A percentile compares a stretch with the other conserved stretches of the same genome.
These are phyloP conservation scores for Hymenoscyphus infarciens DNA, from an alignment of 2,329 filamentous ascomycete species.

Conservation along the genomic window DNA sequence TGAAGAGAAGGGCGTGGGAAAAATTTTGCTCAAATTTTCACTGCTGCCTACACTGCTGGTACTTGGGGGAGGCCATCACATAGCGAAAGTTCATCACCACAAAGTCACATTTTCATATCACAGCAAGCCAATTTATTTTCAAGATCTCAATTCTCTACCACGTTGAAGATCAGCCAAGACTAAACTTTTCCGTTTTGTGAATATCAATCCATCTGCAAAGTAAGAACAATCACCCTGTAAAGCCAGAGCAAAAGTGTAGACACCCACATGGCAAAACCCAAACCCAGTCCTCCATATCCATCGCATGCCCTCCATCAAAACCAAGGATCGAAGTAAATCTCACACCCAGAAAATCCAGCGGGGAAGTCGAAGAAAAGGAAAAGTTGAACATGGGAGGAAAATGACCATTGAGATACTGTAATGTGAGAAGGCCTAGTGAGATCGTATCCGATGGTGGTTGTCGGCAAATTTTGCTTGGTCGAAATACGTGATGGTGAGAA, in stretches of 20 bases:
- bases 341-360: no score
- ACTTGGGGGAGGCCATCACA: background rate
- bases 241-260: background rate
- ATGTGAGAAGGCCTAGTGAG: background rate
- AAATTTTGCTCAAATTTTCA: no score
- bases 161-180: background rate
- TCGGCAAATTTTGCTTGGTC: background rate
- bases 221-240: background rate
- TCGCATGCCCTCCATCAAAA: no score
- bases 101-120: background rate
- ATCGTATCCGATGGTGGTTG: background rate
- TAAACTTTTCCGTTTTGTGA: background rate
- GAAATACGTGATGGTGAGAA: background rate
- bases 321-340: no score
- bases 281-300: background rate
- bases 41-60: no score
- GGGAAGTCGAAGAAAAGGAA: background rate
- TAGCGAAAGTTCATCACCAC: background rate
- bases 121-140: background rate
- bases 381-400: background rate
- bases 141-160: background rate
- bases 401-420: background rate
- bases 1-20: no score
- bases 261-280: background rate
- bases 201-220: background rate